These are phyloP conservation scores for Tranzscheliella williamsii DNA, from an alignment of 1,284 basidiomycete genomes.

Conservation along the genomic window DNA sequence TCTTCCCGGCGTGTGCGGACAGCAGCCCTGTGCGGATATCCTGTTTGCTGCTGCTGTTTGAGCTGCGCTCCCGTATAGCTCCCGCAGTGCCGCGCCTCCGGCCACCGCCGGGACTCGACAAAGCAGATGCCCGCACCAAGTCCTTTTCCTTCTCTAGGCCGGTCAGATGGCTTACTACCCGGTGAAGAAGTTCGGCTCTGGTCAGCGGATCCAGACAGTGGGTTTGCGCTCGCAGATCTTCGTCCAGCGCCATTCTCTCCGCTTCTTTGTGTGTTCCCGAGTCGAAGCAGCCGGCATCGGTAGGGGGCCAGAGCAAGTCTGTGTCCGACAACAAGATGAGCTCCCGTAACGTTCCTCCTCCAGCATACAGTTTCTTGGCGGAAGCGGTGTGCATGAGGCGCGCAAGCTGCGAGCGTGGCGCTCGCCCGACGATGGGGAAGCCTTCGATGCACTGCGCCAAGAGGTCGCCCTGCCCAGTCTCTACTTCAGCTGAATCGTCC, in stretches of 20 bases:
- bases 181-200: conserved; percentile 15
- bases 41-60: conserved; percentile 9
- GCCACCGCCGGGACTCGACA: conserved; percentile 15
- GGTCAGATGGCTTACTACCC: conserved; percentile 34
- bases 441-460: conserved; percentile 21
- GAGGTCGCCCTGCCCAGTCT: conserved; percentile 3
- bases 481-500: not conserved
- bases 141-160: conserved; percentile 34
- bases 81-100: conserved; percentile 18
- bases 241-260: not conserved
- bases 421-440: conserved; percentile 23
- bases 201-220: conserved; percentile 11
- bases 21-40: conserved; percentile 23
- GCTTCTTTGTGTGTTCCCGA: conserved; percentile 8
- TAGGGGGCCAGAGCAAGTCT: conserved; percentile 26
- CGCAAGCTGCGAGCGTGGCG: conserved; percentile 10
- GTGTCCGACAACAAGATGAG: conserved; percentile 29
- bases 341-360: conserved; percentile 13
- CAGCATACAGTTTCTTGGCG: conserved; percentile 2
- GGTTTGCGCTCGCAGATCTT: not conserved
- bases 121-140: conserved; percentile 29
- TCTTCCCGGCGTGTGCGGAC: conserved; percentile 9
- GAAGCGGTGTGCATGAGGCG: conserved; percentile 18
- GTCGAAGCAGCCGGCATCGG: conserved; percentile 31
- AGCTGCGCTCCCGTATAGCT: conserved; percentile 19